Conservation (phyloP, 768 basidiomycete species). For the Mycena polygramma region DNA sequence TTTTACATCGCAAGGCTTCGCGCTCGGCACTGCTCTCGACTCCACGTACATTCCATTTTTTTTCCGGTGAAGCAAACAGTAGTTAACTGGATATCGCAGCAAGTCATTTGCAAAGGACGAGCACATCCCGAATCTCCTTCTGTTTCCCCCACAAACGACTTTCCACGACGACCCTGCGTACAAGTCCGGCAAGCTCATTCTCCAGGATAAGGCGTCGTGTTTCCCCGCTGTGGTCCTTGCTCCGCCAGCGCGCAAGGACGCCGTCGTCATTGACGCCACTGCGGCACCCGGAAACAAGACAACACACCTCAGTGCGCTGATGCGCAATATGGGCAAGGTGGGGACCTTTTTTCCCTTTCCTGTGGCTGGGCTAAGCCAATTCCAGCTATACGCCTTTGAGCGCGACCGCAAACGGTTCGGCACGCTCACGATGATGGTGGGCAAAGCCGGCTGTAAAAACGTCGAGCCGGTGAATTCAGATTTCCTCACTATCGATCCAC, state of each 20-base stretch:
- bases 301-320: constrained; percentile 90
- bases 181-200: constrained; percentile 83
- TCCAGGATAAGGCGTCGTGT: constrained; percentile 99
- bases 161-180: constrained; percentile 84
- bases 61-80: constrained; percentile 5
- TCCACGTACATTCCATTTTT: constrained; percentile 57
- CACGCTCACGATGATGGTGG: constrained; percentile 88
- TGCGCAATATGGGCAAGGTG: constrained; percentile 87
- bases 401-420: constrained; percentile 84
- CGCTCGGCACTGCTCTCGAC: constrained; percentile 62
- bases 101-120: constrained; percentile 78
- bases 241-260: constrained; percentile 67
- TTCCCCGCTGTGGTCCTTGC: constrained; percentile 92
- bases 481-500: constrained; percentile 85
- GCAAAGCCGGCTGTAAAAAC: constrained; percentile 87
- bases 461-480: constrained; percentile 82
- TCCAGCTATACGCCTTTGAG: constrained; percentile 89
- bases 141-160: constrained; percentile 75
- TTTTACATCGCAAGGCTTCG: constrained; percentile 70
- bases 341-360: constrained; percentile 27
- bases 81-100: constrained; percentile 46
- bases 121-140: constrained; percentile 86
- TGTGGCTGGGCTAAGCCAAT: background rate
- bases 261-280: constrained; percentile 90
- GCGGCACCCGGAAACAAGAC: constrained; percentile 99